Base-by-base conservation (phyloP, 1,284 basidiomycete genomes). In the Pyrrhoderma lamaoense region DNA sequence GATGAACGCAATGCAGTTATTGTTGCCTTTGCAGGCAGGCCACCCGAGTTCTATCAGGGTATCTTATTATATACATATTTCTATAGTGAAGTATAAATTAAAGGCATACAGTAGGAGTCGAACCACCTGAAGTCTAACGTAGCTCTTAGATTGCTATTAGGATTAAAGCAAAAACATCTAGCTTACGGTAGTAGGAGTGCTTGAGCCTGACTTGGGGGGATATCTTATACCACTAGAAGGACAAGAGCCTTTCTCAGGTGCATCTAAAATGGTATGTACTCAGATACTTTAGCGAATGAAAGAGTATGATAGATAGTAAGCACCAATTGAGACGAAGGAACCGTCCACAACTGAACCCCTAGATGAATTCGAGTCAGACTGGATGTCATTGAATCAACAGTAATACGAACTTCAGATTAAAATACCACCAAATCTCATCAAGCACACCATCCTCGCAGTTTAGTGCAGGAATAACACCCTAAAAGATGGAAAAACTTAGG, bases 261-360 rank as follows among this genome's bases (percentile, higher is more conserved):
- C 69, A 62, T 76, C 84, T 82, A 52, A 42, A 49, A 51, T 45
- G 8, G n/a, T 22, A 18, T 27, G 11, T 5, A 14, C 38, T 40
- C 5, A 40, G 16, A 22, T 5, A 7, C 5, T 18, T 7, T 40
- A 7, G 7, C n/a, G 5, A 5, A 14, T 14, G 8, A 22, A 40
- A 40, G 38, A 16, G 38, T 40, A 7, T 40, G 5, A 18, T 40
- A 31, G 11, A 18, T 5, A 43, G 31, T 39, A 35, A 35, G 63
- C 72, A 85, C 83, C 61, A 47, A 85, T 83, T 2, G 75, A 70
- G 34, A 78, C 66, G 57, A 86, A 85, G 1, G 60, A 60, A 3
- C 85, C 85, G 56, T 85, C 82, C 40, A 86, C 73, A 42, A 80
- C 59, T 9, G 82, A 84, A 19, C 85, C 85, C 22, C 64, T 62